These are phyloP conservation scores for Globisporangium parvum DNA, from an alignment of 352 stramenopile species.

Conservation along the genomic window DNA sequence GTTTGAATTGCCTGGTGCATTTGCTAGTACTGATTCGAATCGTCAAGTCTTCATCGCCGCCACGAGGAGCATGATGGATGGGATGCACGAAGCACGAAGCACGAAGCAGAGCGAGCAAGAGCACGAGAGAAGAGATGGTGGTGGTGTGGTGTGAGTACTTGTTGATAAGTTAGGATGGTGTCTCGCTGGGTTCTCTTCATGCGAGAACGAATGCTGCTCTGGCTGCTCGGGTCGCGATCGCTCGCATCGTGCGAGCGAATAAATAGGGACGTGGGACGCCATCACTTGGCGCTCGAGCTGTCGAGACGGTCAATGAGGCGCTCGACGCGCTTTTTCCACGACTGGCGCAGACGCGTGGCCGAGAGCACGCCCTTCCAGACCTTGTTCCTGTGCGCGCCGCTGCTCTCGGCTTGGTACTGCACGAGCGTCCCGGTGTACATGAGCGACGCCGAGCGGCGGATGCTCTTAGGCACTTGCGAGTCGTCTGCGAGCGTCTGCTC, in stretches of 20 bases:
- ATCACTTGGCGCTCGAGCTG: slow-evolving; percentile 13
- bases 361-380: slow-evolving; percentile 41
- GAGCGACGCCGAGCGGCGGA: slow-evolving; percentile 6
- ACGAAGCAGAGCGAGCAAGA: too few relatives aligned
- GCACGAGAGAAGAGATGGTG: too few relatives aligned
- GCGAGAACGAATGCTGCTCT: too few relatives aligned
- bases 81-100: too few relatives aligned
- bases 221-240: too few relatives aligned
- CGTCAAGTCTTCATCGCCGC: too few relatives aligned
- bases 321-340: slow-evolving; percentile 47
- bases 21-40: too few relatives aligned
- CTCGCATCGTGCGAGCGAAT: slow-evolving; percentile 1
- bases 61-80: too few relatives aligned
- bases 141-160: too few relatives aligned
- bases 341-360: slow-evolving; percentile 25
- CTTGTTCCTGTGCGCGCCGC: slow-evolving; percentile 19
- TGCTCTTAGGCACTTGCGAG: slow-evolving; percentile 12
- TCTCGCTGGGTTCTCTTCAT: too few relatives aligned
- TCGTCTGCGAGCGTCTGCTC: slow-evolving; percentile 30
- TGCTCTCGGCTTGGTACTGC: slow-evolving; percentile 53
- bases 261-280: background rate
- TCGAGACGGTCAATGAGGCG: slow-evolving; percentile 59
- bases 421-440: slow-evolving; percentile 63
- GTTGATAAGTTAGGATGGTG: too few relatives aligned
- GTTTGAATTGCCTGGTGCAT: too few relatives aligned